Evolutionary conservation across 441 rosid genomes (phyloP), one percentile per base, ranked within the genome.

Genomic region (Brassica hybrid): DNA sequence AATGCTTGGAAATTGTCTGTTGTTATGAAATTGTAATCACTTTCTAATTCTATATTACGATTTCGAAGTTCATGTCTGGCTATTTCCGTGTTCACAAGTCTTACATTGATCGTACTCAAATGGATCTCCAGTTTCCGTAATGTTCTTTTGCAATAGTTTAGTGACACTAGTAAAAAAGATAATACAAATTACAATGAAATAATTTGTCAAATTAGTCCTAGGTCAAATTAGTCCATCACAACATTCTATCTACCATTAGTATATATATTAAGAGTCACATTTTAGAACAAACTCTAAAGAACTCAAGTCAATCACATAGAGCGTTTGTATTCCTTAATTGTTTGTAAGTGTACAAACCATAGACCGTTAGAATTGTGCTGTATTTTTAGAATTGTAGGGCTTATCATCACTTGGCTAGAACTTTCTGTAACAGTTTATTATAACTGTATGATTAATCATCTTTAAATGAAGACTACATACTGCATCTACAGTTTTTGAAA

Each of bases 261-360:
- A 48, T 50, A 14, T 16, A 43, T 43, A 43, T 11, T 3, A 43
- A 50, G 17, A 50, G 57, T 50, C 19, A 48, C 7, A 48, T 13
- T 48, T 48, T 48, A 13, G 54, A 48, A 48, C 57, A 50, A 50
- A 50, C 18, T 14, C 57, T 14, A 50, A 50, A 50, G 54, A 50
- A 50, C 17, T 50, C 57, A 50, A 50, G 57, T 50, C 57, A 50
- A 50, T 50, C 57, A 50, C 18, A 50, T n/a, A 50, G 56, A 48
- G 17, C 50, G 50, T 43, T 43, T 43, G 50, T 43, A 43, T 59
- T 59, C 17, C 34, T 59, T 23, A 2, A 59, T 25, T 60, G 36
- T 59, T 59, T 60, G 36, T 60, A 57, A 43, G 50, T 43, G 14
- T 12, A 12, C 12, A 57, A 57, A 57, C 62, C 62, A 57, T 12